These are phyloP conservation scores for Neofusicoccum laricinum DNA, from an alignment of 2,329 filamentous ascomycete species.

Conservation along the genomic window DNA sequence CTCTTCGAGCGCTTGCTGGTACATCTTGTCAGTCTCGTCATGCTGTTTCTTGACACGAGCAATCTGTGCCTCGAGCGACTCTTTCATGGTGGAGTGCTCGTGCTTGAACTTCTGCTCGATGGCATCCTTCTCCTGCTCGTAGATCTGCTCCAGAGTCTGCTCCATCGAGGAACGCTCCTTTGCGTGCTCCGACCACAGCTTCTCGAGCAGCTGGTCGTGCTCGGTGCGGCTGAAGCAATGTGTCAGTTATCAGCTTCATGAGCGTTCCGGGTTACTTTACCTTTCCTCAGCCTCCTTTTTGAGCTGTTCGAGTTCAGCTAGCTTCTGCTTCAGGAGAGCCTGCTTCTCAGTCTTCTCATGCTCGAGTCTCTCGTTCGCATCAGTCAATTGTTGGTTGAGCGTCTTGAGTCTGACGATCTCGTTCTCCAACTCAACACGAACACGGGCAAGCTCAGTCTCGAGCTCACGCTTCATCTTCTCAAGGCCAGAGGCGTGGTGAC, in stretches of 20 bases:
- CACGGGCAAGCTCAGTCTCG: neutral
- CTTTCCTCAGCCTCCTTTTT: slow-evolving; percentile 3
- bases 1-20: slow-evolving; percentile 14
- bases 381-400: slow-evolving; percentile 13
- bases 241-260: neutral
- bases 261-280: neutral
- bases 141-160: slow-evolving; percentile 11
- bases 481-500: slow-evolving; percentile 10
- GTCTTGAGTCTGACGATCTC: slow-evolving; percentile 16
- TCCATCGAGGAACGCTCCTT: slow-evolving; percentile 14
- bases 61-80: slow-evolving; percentile 8
- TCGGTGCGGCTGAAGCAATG: neutral
- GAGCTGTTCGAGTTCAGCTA: neutral
- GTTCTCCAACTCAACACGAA: slow-evolving; percentile 12
- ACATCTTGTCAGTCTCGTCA: slow-evolving; percentile 15
- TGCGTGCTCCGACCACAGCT: slow-evolving; percentile 13
- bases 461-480: slow-evolving; percentile 15
- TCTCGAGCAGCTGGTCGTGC: slow-evolving; percentile 12
- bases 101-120: neutral
- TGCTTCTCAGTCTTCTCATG: slow-evolving; percentile 1
- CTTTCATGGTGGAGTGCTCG: neutral
- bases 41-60: slow-evolving; percentile 14
- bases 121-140: slow-evolving; percentile 11
- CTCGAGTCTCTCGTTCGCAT: slow-evolving; percentile 14
- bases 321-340: neutral